These are phyloP conservation scores for Tricholoma sp. DNA, from an alignment of 768 basidiomycete genomes.

Conservation along the genomic window DNA sequence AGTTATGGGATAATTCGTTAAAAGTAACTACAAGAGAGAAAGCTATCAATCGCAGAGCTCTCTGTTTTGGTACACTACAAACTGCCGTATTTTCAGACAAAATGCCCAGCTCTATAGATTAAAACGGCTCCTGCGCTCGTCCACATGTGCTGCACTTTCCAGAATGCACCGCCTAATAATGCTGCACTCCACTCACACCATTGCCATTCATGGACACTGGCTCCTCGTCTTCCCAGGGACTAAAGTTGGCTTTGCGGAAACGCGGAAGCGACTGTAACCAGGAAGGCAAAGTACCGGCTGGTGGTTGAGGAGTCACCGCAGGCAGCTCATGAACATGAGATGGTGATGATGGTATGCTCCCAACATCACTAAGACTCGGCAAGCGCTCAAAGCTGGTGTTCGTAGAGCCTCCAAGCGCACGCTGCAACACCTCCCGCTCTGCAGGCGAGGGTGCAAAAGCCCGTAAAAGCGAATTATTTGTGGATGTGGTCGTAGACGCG, in stretches of 20 bases:
- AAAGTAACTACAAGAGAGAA: constrained; percentile 10
- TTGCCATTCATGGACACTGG: constrained; percentile 12
- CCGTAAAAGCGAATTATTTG: constrained; percentile 52
- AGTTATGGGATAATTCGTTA: constrained; percentile 6
- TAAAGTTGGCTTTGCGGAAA: constrained; percentile 68
- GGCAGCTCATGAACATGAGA: constrained; percentile 40
- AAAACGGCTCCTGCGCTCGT: constrained; percentile 7
- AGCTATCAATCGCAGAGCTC: constrained; percentile 2
- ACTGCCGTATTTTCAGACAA: constrained; percentile 11
- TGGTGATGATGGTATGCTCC: constrained; percentile 68
- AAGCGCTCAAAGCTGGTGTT: constrained; percentile 75
- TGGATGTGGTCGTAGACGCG: constrained; percentile 34
- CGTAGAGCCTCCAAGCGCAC: constrained; percentile 68
- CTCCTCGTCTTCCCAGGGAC: constrained; percentile 81
- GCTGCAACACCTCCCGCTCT: constrained; percentile 80
- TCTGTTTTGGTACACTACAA: constrained; percentile 16
- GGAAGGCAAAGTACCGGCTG: constrained; percentile 44
- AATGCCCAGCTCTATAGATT: constrained; percentile 16
- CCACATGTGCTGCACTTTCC: not conserved
- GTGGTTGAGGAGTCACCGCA: constrained; percentile 17
- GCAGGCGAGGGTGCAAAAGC: constrained; percentile 87
- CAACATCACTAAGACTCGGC: constrained; percentile 74
- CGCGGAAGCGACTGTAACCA: constrained; percentile 68
- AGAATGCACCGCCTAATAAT: constrained; percentile 5
- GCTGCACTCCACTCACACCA: constrained; percentile 10